These are phyloP conservation scores for Rhizopus arrhizus DNA, from an alignment of 371 early-diverging fungal genomes.

Conservation along the genomic window DNA sequence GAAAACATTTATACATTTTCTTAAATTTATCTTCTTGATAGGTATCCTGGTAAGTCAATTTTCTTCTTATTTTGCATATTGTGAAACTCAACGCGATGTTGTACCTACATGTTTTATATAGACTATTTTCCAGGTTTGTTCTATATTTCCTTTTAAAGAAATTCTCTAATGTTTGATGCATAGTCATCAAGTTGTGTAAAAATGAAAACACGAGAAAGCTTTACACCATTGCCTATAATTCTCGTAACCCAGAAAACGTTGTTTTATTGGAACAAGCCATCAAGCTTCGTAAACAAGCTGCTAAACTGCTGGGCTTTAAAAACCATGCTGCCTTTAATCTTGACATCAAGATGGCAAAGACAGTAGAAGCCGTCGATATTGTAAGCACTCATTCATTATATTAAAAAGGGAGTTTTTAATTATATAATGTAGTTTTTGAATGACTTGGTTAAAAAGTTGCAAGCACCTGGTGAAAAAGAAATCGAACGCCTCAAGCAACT, in stretches of 20 bases:
- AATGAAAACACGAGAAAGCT: constrained; percentile 62
- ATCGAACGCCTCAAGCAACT: constrained; percentile 55
- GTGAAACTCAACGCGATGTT: not conserved
- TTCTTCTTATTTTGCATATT: not conserved
- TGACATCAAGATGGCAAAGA: constrained; percentile 87
- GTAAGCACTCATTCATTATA: constrained; percentile 19
- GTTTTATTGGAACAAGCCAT: constrained; percentile 60
- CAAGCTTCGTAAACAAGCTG: constrained; percentile 57
- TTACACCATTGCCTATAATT: constrained; percentile 54
- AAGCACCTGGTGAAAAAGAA: constrained; percentile 63
- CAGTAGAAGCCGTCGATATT: constrained; percentile 61
- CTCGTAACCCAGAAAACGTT: constrained; percentile 65
- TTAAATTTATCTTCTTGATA: constrained; percentile 5
- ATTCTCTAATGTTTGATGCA: not conserved
- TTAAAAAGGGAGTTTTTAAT: not conserved
- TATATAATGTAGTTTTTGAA: constrained; percentile 60
- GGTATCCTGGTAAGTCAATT: constrained; percentile 44
- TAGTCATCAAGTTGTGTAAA: constrained; percentile 62
- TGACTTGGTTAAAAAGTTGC: constrained; percentile 62
- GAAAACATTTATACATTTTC: not conserved
- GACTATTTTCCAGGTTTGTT: constrained; percentile 52
- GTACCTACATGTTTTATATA: constrained; percentile 3
- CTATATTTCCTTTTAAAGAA: not conserved
- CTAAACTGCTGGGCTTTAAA: constrained; percentile 72
- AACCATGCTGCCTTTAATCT: constrained; percentile 76